A percentile compares a stretch with the other conserved stretches of the same genome.
Evolutionary conservation across 2,329 filamentous ascomycete genomes (phyloP).

Genomic region (Fusarium floridanum): DNA sequence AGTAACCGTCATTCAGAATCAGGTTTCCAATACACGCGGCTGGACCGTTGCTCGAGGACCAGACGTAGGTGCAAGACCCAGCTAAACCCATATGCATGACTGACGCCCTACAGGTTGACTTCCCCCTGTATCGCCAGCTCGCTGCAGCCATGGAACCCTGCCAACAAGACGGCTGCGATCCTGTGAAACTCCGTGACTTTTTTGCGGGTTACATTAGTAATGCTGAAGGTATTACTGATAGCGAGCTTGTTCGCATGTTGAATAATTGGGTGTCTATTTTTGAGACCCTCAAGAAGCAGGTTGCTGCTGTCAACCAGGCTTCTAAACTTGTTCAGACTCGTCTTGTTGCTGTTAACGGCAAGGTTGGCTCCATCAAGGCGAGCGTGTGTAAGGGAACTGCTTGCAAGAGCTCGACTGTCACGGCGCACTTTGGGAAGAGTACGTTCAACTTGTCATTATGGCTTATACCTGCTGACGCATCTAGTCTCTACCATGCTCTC

Average conservation of each 20-base stretch:
- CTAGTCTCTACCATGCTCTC: slow-evolving; percentile 11
- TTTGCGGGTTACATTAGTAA: slow-evolving; percentile 15
- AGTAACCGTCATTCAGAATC: background rate
- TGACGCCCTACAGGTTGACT: background rate
- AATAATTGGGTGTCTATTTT: slow-evolving; percentile 19
- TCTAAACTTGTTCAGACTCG: slow-evolving; percentile 15
- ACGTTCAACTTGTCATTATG: background rate
- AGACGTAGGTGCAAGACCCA: background rate
- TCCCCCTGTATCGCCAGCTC: background rate
- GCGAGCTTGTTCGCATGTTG: slow-evolving; percentile 17
- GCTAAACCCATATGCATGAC: background rate
- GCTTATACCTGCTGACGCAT: too few species aligned
- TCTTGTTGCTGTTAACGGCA: slow-evolving; percentile 10
- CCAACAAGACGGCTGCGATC: background rate
- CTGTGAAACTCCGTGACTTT: slow-evolving; percentile 3
- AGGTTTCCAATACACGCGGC: slow-evolving; percentile 2
- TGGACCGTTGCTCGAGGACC: slow-evolving; percentile 10
- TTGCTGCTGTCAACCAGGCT: slow-evolving; percentile 13
- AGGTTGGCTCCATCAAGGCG: slow-evolving; percentile 4
- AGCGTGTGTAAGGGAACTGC: slow-evolving; percentile 9
- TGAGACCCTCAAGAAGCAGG: slow-evolving; percentile 9
- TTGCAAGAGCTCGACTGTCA: slow-evolving; percentile 12
- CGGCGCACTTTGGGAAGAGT: slow-evolving; percentile 10
- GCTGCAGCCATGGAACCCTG: background rate
- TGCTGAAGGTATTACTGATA: slow-evolving; percentile 13